Base-by-base conservation (phyloP, 2,329 filamentous ascomycete genomes). In the Dactylonectria macrodidyma region DNA sequence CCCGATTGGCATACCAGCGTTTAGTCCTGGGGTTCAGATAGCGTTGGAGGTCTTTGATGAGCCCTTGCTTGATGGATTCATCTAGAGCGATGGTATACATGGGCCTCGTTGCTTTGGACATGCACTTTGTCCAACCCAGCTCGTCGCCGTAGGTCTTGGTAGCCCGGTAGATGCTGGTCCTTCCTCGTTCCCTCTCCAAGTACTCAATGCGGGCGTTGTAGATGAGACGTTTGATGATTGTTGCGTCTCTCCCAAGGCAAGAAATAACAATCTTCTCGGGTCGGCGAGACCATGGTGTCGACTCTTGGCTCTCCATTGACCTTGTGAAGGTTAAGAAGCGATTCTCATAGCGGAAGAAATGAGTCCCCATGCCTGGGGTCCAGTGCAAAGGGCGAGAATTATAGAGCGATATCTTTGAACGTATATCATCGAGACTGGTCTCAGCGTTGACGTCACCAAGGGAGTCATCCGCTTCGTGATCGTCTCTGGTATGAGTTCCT, bases 61-160 rank as follows among this genome's bases (percentile, higher is more conserved):
- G 57, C 4, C 36, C 34, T 34, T 73, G 48, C 10, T 73, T 73
- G 36, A 72, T 30, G 1, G 41, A 33, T 12, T 73, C 63, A 3
- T 70, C 69, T 0, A 73, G 62, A 2, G 67, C 69, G 22, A 73
- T 70, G 5, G 71, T 73, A 1, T 67, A 65, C 61, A 73, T 67
- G 0, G 71, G 71, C 9, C 71, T 51, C 0, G 69, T 70, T 1
- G 69, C 62, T n/a, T 70, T 71, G 4, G 69, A 70, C 66, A 72
- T 72, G 24, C 62, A 70, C 11, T 58, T 63, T 7, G 50, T 52
- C 69, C 69, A 71, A n/a, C 26, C 5, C 8, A 67, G 56, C 3
- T 69, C 63, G 2, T 67, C 51, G 0, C 47, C 51, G 0, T 52
- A 50, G 2, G n/a, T 10, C 14, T 70, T 66, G 9, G 51, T 26